Conservation (phyloP, 495 filamentous ascomycete genomes). For the Penicillium atrosanguineum region DNA sequence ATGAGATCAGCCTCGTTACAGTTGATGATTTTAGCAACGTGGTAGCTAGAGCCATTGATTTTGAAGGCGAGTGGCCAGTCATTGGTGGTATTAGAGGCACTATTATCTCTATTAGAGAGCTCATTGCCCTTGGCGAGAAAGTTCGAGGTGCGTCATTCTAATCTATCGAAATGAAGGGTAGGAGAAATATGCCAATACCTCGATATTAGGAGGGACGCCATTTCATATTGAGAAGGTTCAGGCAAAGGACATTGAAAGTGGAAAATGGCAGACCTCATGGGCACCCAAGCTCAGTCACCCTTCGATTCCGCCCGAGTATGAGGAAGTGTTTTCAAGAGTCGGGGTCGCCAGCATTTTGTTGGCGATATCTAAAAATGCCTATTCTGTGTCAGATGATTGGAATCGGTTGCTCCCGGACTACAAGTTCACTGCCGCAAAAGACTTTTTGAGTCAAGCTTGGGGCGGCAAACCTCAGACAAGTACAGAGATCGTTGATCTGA, state of each 20-base stretch:
- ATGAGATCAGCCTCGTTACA: too few species aligned
- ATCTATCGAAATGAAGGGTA: neutral
- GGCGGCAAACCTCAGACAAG: conserved; percentile 29
- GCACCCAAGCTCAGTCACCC: conserved; percentile 38
- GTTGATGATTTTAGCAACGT: too few species aligned
- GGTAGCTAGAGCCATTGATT: too few species aligned
- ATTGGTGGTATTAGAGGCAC: conserved; percentile 53
- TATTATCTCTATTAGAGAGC: conserved; percentile 34
- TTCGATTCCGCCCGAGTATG: conserved; percentile 40
- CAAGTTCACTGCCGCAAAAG: conserved; percentile 44
- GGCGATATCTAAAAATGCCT: conserved; percentile 35
- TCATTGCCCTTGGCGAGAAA: conserved; percentile 47
- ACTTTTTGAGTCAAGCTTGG: conserved; percentile 50
- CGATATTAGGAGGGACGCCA: conserved; percentile 21
- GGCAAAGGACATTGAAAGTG: conserved; percentile 42
- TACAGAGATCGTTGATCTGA: too few species aligned
- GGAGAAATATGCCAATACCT: neutral
- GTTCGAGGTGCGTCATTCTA: conserved; percentile 43
- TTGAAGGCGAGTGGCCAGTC: too few species aligned
- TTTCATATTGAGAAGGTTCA: conserved; percentile 47
- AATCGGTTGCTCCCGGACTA: conserved; percentile 54
- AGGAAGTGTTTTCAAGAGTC: conserved; percentile 25
- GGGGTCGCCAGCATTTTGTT: conserved; percentile 41
- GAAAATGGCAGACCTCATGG: conserved; percentile 47
- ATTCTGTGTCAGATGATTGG: conserved; percentile 48